A percentile compares a stretch with the other conserved stretches of the same genome.
Conservation (phyloP, 2,329 filamentous ascomycete genomes). For the Aureobasidium musti region DNA sequence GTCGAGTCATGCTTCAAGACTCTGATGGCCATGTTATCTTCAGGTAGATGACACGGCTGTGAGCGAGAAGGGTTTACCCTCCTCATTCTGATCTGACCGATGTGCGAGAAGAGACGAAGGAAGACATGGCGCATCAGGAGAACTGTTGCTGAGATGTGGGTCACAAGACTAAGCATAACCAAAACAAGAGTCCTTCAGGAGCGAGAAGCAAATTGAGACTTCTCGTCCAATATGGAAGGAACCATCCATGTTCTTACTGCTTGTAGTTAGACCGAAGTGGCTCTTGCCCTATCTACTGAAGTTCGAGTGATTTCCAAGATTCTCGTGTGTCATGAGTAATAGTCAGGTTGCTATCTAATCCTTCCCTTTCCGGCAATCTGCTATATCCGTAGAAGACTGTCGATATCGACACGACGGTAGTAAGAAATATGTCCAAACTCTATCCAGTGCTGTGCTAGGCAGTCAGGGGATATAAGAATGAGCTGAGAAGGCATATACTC, state of each 20-base stretch:
- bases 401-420: slow-evolving; percentile 52
- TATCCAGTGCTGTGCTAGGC: slow-evolving; percentile 81
- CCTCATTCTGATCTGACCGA: not conserved
- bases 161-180: not conserved
- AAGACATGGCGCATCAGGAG: not conserved
- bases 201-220: not conserved
- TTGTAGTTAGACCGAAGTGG: not conserved
- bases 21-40: slow-evolving; percentile 15
- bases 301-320: not conserved
- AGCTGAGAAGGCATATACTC: slow-evolving; percentile 74
- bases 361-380: not conserved
- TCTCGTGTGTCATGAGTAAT: not conserved
- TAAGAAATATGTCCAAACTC: slow-evolving; percentile 54
- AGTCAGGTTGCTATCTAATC: not conserved
- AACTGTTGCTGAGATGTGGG: not conserved
- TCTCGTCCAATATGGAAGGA: not conserved
- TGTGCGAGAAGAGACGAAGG: not conserved
- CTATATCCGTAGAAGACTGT: slow-evolving; percentile 32
- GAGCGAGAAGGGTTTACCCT: no score
- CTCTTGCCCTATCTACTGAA: not conserved
- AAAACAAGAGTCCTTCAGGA: not conserved
- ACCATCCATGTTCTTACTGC: not conserved
- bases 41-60: not conserved
- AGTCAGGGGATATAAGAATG: slow-evolving; percentile 74
- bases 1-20: slow-evolving; percentile 18